phyloP scores from a whole-genome alignment of 768 basidiomycete genomes.

The Mycena crocata region DNA sequence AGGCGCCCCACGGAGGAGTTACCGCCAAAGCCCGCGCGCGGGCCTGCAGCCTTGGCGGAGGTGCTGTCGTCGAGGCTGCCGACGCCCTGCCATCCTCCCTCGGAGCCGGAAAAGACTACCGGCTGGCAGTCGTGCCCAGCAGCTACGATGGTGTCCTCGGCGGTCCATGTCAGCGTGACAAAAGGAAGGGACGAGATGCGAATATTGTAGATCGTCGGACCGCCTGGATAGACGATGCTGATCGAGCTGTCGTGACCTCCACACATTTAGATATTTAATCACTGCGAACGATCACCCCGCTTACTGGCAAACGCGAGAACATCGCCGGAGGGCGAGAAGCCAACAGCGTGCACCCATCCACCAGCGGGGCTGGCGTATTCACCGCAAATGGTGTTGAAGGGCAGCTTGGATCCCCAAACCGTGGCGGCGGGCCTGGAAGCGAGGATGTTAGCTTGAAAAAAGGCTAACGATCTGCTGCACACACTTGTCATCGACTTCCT shows the following conservation, averaged over 20 bases:
- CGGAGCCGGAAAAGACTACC: slow-evolving; percentile 81
- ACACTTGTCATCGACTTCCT: slow-evolving; percentile 94
- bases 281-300: slow-evolving; percentile 43
- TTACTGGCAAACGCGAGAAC: slow-evolving; percentile 91
- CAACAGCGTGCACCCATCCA: slow-evolving; percentile 97
- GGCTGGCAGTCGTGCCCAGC: slow-evolving; percentile 99
- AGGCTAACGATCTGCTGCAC: slow-evolving; percentile 32
- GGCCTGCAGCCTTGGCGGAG: slow-evolving; percentile 54
- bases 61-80: slow-evolving; percentile 90
- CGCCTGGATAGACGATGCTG: slow-evolving; percentile 90
- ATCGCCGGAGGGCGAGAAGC: slow-evolving; percentile 97
- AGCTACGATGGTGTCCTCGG: slow-evolving; percentile 85
- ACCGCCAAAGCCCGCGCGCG: slow-evolving; percentile 60
- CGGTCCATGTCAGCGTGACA: slow-evolving; percentile 87
- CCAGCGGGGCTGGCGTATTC: slow-evolving; percentile 91
- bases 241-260: slow-evolving; percentile 95
- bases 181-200: slow-evolving; percentile 83
- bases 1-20: slow-evolving; percentile 73
- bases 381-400: slow-evolving; percentile 97
- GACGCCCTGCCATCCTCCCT: slow-evolving; percentile 80
- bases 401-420: slow-evolving; percentile 98
- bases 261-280: neutral
- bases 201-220: slow-evolving; percentile 78
- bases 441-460: slow-evolving; percentile 20
- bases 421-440: slow-evolving; percentile 75